A percentile compares a stretch with the other conserved stretches of the same genome.
Evolutionary conservation across 805 yeast genomes (phyloP).

Genomic region (Starmerella stellata): DNA sequence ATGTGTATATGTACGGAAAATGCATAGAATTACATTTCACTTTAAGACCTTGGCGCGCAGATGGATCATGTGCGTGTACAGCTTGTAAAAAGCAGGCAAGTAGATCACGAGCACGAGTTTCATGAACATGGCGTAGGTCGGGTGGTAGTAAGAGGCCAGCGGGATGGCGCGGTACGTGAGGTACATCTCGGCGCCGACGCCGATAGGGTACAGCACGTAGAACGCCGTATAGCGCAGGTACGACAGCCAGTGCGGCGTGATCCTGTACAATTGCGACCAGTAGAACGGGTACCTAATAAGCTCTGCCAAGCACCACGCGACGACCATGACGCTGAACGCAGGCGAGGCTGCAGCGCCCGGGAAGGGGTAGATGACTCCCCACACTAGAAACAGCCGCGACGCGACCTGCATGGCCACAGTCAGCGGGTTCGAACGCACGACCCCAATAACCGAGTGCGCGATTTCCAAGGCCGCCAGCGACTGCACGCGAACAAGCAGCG

Average conservation of each 20-base stretch:
- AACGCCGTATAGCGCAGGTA: conserved; percentile 72
- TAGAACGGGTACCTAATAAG: conserved; percentile 76
- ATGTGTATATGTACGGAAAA: too few species aligned
- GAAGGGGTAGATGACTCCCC: conserved; percentile 61
- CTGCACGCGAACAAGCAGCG: conserved; percentile 49
- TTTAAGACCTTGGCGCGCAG: conserved; percentile 57
- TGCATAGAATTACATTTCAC: too few species aligned
- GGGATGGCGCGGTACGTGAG: conserved; percentile 53
- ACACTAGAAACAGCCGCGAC: conserved; percentile 63
- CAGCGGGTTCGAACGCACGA: conserved; percentile 66
- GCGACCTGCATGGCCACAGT: conserved; percentile 79
- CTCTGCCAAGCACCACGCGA: conserved; percentile 93
- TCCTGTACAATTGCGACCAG: conserved; percentile 37
- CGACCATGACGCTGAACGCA: conserved; percentile 44
- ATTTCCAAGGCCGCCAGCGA: conserved; percentile 66
- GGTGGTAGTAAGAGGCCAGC: conserved; percentile 34
- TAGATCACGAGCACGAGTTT: conserved; percentile 45
- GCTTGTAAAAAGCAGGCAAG: conserved; percentile 69
- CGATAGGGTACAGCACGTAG: conserved; percentile 69
- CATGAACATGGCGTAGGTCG: conserved; percentile 38
- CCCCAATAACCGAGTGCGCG: conserved; percentile 55
- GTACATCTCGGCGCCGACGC: conserved; percentile 68
- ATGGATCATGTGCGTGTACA: conserved; percentile 72
- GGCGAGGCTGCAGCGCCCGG: conserved; percentile 46
- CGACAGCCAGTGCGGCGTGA: conserved; percentile 41